Evolutionary conservation across 2,329 filamentous ascomycete species (phyloP).

Genomic region (Penicillium decumbens): DNA sequence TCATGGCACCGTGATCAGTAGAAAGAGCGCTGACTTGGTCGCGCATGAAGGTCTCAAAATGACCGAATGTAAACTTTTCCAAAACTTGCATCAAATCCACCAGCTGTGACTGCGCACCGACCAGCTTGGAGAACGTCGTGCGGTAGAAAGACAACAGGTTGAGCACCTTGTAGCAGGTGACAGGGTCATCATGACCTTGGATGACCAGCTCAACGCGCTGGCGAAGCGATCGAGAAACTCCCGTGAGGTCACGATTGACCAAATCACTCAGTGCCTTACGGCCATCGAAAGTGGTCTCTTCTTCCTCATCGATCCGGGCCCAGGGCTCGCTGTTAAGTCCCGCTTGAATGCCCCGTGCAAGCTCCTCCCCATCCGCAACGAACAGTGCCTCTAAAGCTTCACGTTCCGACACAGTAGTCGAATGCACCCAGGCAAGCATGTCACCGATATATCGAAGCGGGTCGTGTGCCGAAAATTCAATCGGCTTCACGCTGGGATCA

Average conservation of each 20-base stretch:
- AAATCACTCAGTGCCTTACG: conserved; percentile 76
- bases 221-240: conserved; percentile 75
- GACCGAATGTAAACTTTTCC: conserved; percentile 70
- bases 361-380: conserved; percentile 81
- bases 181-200: conserved; percentile 84
- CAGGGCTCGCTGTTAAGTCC: conserved; percentile 80
- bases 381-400: conserved; percentile 91
- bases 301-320: conserved; percentile 60
- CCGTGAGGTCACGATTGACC: conserved; percentile 77
- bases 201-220: conserved; percentile 89
- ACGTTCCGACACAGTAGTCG: conserved; percentile 85
- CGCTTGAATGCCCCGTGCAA: conserved; percentile 73
- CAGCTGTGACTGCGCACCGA: conserved; percentile 65
- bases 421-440: conserved; percentile 97
- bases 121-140: conserved; percentile 73
- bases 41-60: conserved; percentile 75
- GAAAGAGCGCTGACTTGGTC: conserved; percentile 65
- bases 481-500: conserved; percentile 70
- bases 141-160: conserved; percentile 88
- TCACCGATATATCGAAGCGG: conserved; percentile 87
- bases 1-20: conserved; percentile 66
- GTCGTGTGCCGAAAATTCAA: conserved; percentile 90
- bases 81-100: conserved; percentile 64
- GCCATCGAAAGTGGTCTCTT: conserved; percentile 65
- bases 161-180: conserved; percentile 81